Evolutionary conservation across 1,284 basidiomycete species (phyloP).

Genomic region (Boletus mariae): DNA sequence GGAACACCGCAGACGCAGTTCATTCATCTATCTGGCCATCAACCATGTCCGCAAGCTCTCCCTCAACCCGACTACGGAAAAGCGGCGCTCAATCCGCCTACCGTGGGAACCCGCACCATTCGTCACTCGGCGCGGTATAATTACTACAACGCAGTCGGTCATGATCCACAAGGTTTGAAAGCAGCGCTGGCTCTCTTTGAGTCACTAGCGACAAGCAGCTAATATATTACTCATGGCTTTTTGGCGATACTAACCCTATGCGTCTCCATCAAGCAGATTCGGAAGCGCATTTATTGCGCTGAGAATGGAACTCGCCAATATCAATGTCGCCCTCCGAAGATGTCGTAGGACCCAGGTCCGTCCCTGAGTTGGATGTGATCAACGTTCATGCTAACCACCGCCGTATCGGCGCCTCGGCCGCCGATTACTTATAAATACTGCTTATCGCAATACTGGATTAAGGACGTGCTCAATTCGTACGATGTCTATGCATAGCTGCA

Average conservation of each 20-base stretch:
- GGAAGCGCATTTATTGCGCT: neutral
- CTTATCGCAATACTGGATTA: neutral
- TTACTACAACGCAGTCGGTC: neutral
- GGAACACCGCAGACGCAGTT: neutral
- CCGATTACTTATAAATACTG: neutral
- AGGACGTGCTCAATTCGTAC: too few species aligned
- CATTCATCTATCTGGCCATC: neutral
- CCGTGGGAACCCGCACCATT: neutral
- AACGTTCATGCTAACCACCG: neutral
- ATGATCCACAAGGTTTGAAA: neutral
- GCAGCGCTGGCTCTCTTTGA: neutral
- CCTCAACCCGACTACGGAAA: neutral
- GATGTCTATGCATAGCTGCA: too few species aligned
- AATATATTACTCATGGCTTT: neutral
- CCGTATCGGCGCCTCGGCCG: neutral
- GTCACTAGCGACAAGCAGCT: neutral
- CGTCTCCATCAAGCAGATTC: neutral
- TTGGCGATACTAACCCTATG: neutral
- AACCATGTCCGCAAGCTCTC: neutral
- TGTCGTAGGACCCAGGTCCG: too few species aligned
- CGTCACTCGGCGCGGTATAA: neutral
- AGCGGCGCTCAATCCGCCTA: too few species aligned
- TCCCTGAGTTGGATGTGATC: neutral
- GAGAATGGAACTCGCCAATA: too few species aligned
- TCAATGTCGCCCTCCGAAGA: too few species aligned